A percentile compares a stretch with the other conserved stretches of the same genome.
Conservation (phyloP, 345 rosid species). For the Lumnitzera racemosa region DNA sequence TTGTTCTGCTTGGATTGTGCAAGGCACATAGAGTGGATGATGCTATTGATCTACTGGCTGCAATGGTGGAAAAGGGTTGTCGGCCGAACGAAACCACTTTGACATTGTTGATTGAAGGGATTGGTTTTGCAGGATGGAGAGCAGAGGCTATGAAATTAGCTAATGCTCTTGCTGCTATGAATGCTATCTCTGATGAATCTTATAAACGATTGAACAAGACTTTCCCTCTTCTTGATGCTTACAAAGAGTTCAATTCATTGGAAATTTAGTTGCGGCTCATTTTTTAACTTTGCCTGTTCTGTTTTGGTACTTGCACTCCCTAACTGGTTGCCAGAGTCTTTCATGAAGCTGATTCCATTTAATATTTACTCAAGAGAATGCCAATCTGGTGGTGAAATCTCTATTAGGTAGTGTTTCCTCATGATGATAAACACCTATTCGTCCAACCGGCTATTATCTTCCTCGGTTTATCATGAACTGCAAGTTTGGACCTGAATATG, state of each 20-base stretch:
- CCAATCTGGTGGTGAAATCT: too few species aligned
- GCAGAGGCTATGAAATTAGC: constrained; percentile 74
- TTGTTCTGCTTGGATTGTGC: constrained; percentile 63
- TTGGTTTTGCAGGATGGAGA: constrained; percentile 68
- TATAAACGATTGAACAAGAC: constrained; percentile 48
- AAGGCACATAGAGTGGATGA: constrained; percentile 57
- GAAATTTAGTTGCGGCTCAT: constrained; percentile 15
- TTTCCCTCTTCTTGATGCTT: constrained; percentile 61
- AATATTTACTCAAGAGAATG: too few species aligned
- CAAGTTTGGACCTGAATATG: too few species aligned
- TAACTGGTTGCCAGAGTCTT: background rate
- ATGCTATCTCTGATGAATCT: constrained; percentile 49
- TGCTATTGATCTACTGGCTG: constrained; percentile 54
- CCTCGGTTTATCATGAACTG: too few species aligned
- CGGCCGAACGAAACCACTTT: constrained; percentile 78
- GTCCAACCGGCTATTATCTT: too few species aligned
- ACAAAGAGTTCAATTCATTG: constrained; percentile 31
- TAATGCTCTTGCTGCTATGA: constrained; percentile 29
- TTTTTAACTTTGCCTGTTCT: background rate
- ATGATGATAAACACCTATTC: too few species aligned
- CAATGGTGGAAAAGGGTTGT: constrained; percentile 59
- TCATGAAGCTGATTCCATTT: too few species aligned
- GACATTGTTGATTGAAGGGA: constrained; percentile 54
- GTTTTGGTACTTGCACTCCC: background rate
- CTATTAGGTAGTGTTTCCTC: too few species aligned